phyloP scores from a whole-genome alignment of 352 stramenopile species.

The Globisporangium mamillatum region DNA sequence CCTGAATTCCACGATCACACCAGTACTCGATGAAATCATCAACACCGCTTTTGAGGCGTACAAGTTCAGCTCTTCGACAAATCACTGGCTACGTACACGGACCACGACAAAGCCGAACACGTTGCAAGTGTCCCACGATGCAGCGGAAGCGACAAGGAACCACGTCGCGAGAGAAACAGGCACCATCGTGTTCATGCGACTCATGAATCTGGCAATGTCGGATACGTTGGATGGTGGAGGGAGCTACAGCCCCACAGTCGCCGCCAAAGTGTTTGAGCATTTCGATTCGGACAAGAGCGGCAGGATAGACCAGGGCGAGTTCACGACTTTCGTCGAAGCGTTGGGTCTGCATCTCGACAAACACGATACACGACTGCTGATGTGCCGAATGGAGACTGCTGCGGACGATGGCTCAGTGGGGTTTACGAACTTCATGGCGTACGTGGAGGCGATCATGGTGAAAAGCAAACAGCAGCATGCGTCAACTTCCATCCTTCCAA shows the following conservation, averaged over 20 bases:
- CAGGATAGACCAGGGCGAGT: conserved; percentile 57
- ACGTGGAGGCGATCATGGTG: conserved; percentile 20
- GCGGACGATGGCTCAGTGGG: conserved; percentile 20
- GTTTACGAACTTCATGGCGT: conserved; percentile 28
- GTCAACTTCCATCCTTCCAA: background rate
- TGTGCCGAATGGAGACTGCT: conserved; percentile 38
- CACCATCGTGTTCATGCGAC: conserved; percentile 44
- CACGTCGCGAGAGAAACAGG: conserved; percentile 14
- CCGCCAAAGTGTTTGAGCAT: conserved; percentile 45
- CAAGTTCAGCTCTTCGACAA: conserved; percentile 29
- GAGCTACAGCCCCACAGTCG: conserved; percentile 13
- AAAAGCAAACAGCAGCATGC: background rate
- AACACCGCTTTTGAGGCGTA: conserved; percentile 34
- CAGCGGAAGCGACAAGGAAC: conserved; percentile 11
- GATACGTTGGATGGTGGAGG: conserved; percentile 18
- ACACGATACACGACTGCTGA: conserved; percentile 39
- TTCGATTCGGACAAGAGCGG: conserved; percentile 56
- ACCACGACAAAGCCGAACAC: conserved; percentile 24
- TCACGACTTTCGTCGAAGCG: conserved; percentile 31
- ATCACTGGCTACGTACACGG: conserved; percentile 35
- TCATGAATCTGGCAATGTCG: conserved; percentile 32
- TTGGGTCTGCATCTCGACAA: conserved; percentile 45
- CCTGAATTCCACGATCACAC: conserved; percentile 30
- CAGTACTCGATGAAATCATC: conserved; percentile 42
- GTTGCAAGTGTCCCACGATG: conserved; percentile 12